These are phyloP conservation scores for Saccharum officinarum DNA, from an alignment of 176 grass and related monocot species.

Conservation along the genomic window DNA sequence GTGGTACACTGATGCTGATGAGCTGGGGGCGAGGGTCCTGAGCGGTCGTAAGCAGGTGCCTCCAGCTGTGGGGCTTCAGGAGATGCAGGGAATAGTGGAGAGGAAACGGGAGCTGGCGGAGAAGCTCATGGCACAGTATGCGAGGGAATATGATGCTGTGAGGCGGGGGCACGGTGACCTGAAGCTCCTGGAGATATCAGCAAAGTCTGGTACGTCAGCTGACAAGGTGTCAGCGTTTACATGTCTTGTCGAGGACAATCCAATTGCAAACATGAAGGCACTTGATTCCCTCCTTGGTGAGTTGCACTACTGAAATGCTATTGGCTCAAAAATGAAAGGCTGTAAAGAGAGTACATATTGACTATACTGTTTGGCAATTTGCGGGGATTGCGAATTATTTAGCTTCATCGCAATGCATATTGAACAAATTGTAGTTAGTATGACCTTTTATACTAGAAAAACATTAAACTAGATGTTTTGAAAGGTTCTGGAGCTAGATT, in stretches of 20 bases:
- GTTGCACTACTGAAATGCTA: slow-evolving; percentile 32
- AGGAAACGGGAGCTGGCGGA: slow-evolving; percentile 68
- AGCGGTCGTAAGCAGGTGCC: slow-evolving; percentile 32
- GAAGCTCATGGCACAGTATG: slow-evolving; percentile 76
- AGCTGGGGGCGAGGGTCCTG: slow-evolving; percentile 66
- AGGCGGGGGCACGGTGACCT: slow-evolving; percentile 67
- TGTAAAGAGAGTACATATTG: neutral
- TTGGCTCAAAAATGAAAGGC: neutral
- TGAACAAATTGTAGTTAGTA: slow-evolving; percentile 1
- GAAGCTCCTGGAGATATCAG: slow-evolving; percentile 80
- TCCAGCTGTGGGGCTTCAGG: slow-evolving; percentile 43
- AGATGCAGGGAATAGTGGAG: slow-evolving; percentile 60
- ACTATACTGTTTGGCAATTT: neutral
- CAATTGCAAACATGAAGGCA: slow-evolving; percentile 84
- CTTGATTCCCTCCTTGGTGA: slow-evolving; percentile 91
- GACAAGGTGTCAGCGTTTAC: slow-evolving; percentile 96
- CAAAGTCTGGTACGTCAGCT: slow-evolving; percentile 78
- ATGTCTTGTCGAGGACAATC: slow-evolving; percentile 88
- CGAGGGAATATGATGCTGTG: slow-evolving; percentile 56
- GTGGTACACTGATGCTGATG: slow-evolving; percentile 72
- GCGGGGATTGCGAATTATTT: neutral
- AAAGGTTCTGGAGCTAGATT: slow-evolving; percentile 3
- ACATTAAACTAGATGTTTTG: slow-evolving; percentile 3
- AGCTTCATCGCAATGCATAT: neutral
- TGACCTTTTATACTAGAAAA: slow-evolving; percentile 8